A percentile compares a stretch with the other conserved stretches of the same genome.
Conservation (phyloP, 768 basidiomycete genomes). For the Chalciporus chontae region DNA sequence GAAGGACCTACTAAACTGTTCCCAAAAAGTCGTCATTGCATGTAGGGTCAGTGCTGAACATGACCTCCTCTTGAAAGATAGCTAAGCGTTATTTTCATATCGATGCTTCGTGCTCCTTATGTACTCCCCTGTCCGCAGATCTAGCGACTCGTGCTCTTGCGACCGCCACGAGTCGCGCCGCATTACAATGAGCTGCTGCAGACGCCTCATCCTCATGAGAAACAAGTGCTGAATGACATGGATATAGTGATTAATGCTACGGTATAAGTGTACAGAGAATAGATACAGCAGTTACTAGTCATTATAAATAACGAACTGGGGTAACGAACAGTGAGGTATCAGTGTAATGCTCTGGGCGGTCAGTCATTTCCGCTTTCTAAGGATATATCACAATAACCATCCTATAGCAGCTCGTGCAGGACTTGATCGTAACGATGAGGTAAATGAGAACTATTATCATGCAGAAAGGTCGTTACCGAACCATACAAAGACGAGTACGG, state of each 20-base stretch:
- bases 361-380: neutral
- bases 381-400: conserved; percentile 9
- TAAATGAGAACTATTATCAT: conserved; percentile 56
- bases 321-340: conserved; percentile 9
- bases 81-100: no score
- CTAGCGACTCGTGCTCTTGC: no score
- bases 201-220: neutral
- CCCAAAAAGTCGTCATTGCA: neutral
- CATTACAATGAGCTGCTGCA: neutral
- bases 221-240: neutral
- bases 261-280: conserved; percentile 9
- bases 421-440: conserved; percentile 79
- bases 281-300: conserved; percentile 10
- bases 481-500: neutral
- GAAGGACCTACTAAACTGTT: neutral
- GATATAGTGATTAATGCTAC: neutral
- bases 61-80: no score
- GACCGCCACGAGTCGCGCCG: no score
- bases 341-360: conserved; percentile 2
- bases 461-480: conserved; percentile 5
- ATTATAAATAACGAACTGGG: conserved; percentile 3
- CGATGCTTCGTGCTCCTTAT: no score
- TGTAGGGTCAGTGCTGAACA: no score
- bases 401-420: conserved; percentile 61
- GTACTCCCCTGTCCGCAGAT: no score